Evolutionary conservation across 352 stramenopile genomes (phyloP).

Genomic region (Phytophthora fragariae): DNA sequence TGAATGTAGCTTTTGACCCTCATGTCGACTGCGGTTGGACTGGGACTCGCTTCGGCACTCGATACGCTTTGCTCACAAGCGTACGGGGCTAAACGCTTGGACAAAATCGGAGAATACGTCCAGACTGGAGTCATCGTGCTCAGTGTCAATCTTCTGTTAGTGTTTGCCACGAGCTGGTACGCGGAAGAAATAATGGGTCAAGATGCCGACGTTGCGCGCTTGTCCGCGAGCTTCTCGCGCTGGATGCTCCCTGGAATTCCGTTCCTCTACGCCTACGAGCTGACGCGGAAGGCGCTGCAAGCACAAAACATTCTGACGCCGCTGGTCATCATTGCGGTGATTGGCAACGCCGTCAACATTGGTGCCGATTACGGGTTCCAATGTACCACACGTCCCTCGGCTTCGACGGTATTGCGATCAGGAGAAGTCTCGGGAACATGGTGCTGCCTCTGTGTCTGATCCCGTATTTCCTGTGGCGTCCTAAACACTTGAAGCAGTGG

Average conservation of each 20-base stretch:
- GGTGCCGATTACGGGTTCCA: not conserved
- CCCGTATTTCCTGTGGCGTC: not conserved
- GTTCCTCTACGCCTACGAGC: not conserved
- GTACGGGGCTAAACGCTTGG: not conserved
- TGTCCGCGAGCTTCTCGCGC: not conserved
- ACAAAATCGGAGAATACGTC: not conserved
- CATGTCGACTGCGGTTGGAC: not conserved
- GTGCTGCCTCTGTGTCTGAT: not conserved
- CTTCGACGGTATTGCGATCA: not conserved
- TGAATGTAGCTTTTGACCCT: not conserved
- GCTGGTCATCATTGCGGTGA: not conserved
- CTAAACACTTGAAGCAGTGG: not conserved
- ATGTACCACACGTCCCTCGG: not conserved
- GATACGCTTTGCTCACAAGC: not conserved
- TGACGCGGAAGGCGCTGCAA: not conserved
- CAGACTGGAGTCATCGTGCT: not conserved
- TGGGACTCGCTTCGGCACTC: not conserved
- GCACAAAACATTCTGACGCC: not conserved
- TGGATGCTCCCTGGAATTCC: not conserved
- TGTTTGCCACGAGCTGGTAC: not conserved
- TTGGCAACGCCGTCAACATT: not conserved
- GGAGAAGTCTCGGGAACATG: not conserved
- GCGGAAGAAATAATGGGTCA: not conserved
- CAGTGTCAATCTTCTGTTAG: not conserved
- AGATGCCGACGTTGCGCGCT: not conserved